phyloP scores from a whole-genome alignment of 805 yeast genomes.

The Candida orba region DNA sequence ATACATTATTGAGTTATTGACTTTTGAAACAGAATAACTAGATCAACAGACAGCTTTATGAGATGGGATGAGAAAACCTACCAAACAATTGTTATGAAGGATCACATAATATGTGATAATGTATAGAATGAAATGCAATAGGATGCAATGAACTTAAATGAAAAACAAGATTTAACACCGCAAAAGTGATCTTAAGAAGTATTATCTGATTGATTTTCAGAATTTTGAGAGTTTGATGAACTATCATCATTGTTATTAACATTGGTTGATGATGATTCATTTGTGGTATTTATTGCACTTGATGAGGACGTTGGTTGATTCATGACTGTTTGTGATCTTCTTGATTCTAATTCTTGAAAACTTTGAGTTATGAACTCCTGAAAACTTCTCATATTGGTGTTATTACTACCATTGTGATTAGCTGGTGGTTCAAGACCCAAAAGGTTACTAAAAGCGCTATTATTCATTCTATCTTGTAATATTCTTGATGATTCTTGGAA shows the following conservation, averaged over 20 bases:
- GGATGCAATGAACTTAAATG: no score
- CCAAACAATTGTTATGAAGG: no score
- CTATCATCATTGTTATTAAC: neutral
- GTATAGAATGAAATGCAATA: no score
- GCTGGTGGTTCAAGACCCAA: neutral
- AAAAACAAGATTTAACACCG: no score
- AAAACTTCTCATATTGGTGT: neutral
- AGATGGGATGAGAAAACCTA: no score
- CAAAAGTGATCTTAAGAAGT: neutral
- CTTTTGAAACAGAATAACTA: no score
- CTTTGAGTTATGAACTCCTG: slow-evolving; percentile 2
- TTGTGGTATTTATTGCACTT: neutral
- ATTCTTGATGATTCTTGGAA: slow-evolving; percentile 6
- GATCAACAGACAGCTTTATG: no score
- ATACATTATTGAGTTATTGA: no score
- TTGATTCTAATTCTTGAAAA: slow-evolving; percentile 2
- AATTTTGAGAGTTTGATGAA: neutral
- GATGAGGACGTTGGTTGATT: neutral
- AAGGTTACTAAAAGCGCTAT: neutral
- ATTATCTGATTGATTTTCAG: neutral
- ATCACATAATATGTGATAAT: no score
- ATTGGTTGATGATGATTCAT: neutral
- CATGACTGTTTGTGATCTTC: neutral
- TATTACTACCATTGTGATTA: neutral
- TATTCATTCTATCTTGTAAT: slow-evolving; percentile 3